These are phyloP conservation scores for Adansonia digitata DNA, from an alignment of 345 rosid species.

Conservation along the genomic window DNA sequence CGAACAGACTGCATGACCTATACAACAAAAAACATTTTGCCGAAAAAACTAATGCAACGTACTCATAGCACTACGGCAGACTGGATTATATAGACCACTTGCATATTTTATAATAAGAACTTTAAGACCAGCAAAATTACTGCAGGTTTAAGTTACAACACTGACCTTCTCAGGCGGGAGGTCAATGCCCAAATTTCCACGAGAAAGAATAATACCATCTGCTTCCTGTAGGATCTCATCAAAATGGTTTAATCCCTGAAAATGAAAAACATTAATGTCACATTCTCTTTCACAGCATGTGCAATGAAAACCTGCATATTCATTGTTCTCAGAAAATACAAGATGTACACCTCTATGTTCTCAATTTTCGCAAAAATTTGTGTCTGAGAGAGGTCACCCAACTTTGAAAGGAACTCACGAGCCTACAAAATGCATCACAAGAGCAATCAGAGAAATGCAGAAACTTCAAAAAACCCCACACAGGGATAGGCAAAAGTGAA, in stretches of 20 bases:
- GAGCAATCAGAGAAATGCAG: not conserved
- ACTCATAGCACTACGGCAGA: not conserved
- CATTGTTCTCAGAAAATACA: not conserved
- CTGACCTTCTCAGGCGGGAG: constrained; percentile 95
- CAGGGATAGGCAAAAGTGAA: not conserved
- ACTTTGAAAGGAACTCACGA: constrained; percentile 69
- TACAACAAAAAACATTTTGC: not conserved
- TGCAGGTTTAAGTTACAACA: constrained; percentile 3
- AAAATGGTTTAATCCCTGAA: constrained; percentile 84
- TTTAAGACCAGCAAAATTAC: not conserved
- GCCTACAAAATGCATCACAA: constrained; percentile 41
- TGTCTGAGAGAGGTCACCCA: constrained; percentile 82
- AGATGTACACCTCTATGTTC: constrained; percentile 57
- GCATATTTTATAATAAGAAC: not conserved
- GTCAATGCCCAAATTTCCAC: constrained; percentile 97
- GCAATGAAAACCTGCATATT: not conserved
- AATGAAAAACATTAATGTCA: not conserved
- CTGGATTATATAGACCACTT: not conserved
- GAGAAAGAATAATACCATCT: constrained; percentile 96
- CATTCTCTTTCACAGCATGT: not conserved
- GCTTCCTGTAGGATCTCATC: constrained; percentile 98
- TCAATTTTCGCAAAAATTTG: constrained; percentile 96
- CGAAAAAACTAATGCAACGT: not conserved
- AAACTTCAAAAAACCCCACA: not conserved
- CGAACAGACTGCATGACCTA: not conserved